phyloP scores from a whole-genome alignment of 73 alveolate genomes.

The Breviolum minutum region DNA sequence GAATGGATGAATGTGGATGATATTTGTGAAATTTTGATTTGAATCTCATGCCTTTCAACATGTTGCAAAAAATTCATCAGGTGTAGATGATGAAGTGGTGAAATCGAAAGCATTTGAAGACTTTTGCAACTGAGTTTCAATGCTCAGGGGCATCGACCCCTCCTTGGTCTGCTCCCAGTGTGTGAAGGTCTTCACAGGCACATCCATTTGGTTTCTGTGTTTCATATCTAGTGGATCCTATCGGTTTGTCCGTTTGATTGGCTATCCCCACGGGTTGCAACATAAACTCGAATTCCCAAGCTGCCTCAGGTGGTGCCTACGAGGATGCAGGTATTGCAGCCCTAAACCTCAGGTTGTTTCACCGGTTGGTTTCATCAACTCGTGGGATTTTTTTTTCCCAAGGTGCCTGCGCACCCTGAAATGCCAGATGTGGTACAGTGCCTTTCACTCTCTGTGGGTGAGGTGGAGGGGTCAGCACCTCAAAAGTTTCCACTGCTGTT shows the following conservation, averaged over 20 bases:
- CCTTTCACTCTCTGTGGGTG: slow-evolving; percentile 82
- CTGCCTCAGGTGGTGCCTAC: slow-evolving; percentile 54
- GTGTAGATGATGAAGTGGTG: too few species aligned
- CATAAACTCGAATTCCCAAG: not conserved
- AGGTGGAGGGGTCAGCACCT: slow-evolving; percentile 55
- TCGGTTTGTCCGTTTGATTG: not conserved
- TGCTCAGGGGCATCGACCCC: slow-evolving; percentile 51
- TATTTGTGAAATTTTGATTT: not conserved
- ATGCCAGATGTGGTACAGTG: slow-evolving; percentile 57
- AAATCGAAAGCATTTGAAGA: not conserved
- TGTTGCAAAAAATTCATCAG: too few species aligned
- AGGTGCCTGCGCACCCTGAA: slow-evolving; percentile 85
- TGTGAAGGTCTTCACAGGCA: slow-evolving; percentile 81
- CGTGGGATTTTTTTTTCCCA: too few species aligned
- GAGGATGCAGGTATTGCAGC: slow-evolving; percentile 73
- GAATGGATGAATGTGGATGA: not conserved
- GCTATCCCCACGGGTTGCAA: too few species aligned
- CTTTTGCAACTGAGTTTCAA: not conserved
- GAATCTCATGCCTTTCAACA: too few species aligned
- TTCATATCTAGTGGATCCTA: not conserved
- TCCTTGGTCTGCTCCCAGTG: slow-evolving; percentile 69
- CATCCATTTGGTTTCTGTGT: not conserved
- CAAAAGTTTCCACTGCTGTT: not conserved
- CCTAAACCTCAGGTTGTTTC: not conserved
- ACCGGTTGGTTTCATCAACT: too few species aligned